Evolutionary conservation across 2,329 filamentous ascomycete genomes (phyloP).

Genomic region (Paracoccidioides brasiliensis): DNA sequence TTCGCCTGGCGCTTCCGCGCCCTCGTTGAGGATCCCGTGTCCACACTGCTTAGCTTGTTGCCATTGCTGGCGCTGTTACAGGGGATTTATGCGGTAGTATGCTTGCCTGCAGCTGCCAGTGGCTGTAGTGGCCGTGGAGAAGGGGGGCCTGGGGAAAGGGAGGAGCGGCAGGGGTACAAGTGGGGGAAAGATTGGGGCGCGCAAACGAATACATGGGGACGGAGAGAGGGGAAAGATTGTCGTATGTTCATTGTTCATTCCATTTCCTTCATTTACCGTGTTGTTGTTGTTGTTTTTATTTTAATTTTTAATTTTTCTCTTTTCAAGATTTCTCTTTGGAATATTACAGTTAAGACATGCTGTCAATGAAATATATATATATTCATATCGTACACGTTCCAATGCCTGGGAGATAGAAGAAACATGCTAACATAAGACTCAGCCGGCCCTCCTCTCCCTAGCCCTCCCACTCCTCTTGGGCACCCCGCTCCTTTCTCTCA

Average conservation of each 20-base stretch:
- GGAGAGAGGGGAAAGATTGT: conserved; percentile 12
- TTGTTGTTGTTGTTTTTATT: too few relatives aligned
- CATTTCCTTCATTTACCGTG: too few relatives aligned
- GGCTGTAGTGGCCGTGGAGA: conserved; percentile 8
- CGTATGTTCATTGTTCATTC: conserved; percentile 11
- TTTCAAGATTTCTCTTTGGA: too few relatives aligned
- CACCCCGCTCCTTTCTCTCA: conserved; percentile 43
- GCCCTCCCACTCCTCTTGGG: conserved; percentile 39
- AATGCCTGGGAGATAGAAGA: neutral
- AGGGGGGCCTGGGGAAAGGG: neutral
- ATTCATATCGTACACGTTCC: neutral
- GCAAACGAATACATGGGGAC: conserved; percentile 7
- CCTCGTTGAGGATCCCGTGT: conserved; percentile 57
- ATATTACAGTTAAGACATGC: too few relatives aligned
- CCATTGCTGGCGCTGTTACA: conserved; percentile 54
- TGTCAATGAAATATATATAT: too few relatives aligned
- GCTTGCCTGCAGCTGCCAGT: conserved; percentile 34
- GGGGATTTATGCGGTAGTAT: conserved; percentile 43
- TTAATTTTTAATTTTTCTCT: too few relatives aligned
- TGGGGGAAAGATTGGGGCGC: conserved; percentile 5
- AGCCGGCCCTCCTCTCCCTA: conserved; percentile 62
- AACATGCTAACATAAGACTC: conserved; percentile 5
- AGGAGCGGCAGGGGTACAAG: conserved; percentile 9
- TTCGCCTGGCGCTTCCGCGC: conserved; percentile 51
- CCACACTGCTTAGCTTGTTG: conserved; percentile 48